Conservation (phyloP, 2,329 filamentous ascomycete genomes). For the Cladophialophora chaetospira region DNA sequence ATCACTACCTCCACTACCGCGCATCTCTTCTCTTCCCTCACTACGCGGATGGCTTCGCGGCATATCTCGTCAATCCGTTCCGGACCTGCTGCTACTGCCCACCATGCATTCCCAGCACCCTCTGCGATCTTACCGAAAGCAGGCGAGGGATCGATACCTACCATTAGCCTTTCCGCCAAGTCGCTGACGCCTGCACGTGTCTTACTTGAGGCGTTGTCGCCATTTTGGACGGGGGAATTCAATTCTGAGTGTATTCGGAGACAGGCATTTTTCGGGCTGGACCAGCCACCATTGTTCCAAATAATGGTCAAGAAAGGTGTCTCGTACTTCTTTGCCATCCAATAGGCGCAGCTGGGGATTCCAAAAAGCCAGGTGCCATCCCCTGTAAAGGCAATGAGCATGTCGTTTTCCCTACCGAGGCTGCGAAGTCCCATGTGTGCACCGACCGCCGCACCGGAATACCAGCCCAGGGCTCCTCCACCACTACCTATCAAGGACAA, state of each 20-base stretch:
- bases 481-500: slow-evolving; percentile 80
- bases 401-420: slow-evolving; percentile 48
- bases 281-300: slow-evolving; percentile 71
- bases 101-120: slow-evolving; percentile 1
- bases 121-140: slow-evolving; percentile 4
- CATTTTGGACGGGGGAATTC: no score
- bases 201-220: no score
- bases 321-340: slow-evolving; percentile 66
- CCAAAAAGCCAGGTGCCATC: slow-evolving; percentile 69
- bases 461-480: slow-evolving; percentile 78
- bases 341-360: slow-evolving; percentile 67
- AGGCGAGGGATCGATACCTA: slow-evolving; percentile 1
- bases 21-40: slow-evolving; percentile 1
- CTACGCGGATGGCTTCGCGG: neutral
- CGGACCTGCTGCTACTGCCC: neutral
- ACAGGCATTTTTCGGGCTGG: no score
- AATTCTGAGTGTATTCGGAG: no score
- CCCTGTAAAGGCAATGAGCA: slow-evolving; percentile 65
- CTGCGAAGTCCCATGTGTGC: slow-evolving; percentile 62
- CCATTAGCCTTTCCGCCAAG: slow-evolving; percentile 1
- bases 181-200: neutral
- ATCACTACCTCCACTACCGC: slow-evolving; percentile 8
- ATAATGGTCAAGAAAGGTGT: slow-evolving; percentile 69
- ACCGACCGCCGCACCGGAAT: slow-evolving; percentile 61
- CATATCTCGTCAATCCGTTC: neutral